A percentile compares a stretch with the other conserved stretches of the same genome.
phyloP scores from a whole-genome alignment of 1,284 basidiomycete genomes.

The Rhodofomes roseus region DNA sequence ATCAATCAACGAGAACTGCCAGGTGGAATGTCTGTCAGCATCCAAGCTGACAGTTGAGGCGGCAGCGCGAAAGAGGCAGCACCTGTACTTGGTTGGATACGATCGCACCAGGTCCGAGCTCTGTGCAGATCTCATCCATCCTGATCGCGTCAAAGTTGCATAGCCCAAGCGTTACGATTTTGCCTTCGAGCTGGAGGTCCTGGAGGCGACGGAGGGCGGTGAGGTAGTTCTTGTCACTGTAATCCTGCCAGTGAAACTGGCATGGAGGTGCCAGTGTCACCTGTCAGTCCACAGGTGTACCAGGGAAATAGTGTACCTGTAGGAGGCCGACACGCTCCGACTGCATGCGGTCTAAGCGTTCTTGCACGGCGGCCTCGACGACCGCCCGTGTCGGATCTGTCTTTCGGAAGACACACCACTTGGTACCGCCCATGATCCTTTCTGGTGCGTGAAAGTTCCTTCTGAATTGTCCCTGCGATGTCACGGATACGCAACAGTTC shows the following conservation, averaged over 20 bases:
- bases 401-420: conserved; percentile 76
- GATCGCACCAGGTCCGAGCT: conserved; percentile 61
- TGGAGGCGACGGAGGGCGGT: conserved; percentile 55
- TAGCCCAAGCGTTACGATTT: conserved; percentile 66
- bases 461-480: conserved; percentile 62
- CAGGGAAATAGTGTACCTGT: conserved; percentile 43
- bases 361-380: conserved; percentile 63
- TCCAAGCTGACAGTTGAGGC: not conserved
- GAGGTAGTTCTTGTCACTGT: conserved; percentile 66
- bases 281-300: not conserved
- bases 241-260: conserved; percentile 82
- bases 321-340: conserved; percentile 60
- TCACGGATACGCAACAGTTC: conserved; percentile 1
- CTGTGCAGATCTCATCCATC: conserved; percentile 76
- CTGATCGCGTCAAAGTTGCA: conserved; percentile 77
- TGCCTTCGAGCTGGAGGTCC: conserved; percentile 56
- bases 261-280: not conserved
- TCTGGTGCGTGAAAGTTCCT: conserved; percentile 37
- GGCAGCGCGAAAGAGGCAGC: conserved; percentile 6
- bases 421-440: conserved; percentile 67
- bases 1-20: conserved; percentile 79
- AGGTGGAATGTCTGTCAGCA: not conserved
- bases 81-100: conserved; percentile 85
- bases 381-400: conserved; percentile 48
- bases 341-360: conserved; percentile 58